Percentiles rank a stretch among this genome's conserved stretches.
Conservation (phyloP, 176 grass and related monocot genomes). For the Musa troglodytarum region DNA sequence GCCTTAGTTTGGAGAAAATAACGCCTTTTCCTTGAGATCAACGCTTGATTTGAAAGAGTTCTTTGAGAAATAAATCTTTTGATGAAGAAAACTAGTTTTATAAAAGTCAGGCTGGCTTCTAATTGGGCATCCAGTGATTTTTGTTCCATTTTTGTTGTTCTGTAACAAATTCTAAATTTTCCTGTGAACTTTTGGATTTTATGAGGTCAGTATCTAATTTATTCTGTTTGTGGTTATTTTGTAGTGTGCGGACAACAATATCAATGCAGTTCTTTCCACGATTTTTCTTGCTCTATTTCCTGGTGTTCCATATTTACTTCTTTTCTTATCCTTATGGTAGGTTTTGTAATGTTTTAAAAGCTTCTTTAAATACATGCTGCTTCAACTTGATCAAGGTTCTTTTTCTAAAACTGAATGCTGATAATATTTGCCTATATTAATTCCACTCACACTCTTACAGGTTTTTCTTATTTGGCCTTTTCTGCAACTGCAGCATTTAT, state of each 20-base stretch:
- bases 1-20: too few relatives aligned
- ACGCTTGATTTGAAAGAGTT: too few relatives aligned
- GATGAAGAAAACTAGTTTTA: too few relatives aligned
- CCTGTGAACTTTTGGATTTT: too few relatives aligned
- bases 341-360: constrained; percentile 1
- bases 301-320: constrained; percentile 99
- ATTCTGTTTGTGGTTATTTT: constrained; percentile 16
- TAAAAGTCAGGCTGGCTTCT: too few relatives aligned
- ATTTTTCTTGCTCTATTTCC: constrained; percentile 96
- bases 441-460: constrained; percentile 29
- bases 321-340: constrained; percentile 96
- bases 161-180: too few relatives aligned
- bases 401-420: neutral
- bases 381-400: constrained; percentile 12
- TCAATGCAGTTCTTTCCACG: constrained; percentile 99
- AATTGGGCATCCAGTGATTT: too few relatives aligned
- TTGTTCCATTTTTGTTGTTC: too few relatives aligned
- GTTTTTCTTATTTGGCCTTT: constrained; percentile 95
- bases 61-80: too few relatives aligned
- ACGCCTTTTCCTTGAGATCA: too few relatives aligned
- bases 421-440: constrained; percentile 2
- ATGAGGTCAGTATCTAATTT: neutral
- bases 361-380: neutral
- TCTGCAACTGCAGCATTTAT: constrained; percentile 92
- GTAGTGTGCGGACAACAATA: constrained; percentile 90